Evolutionary conservation across 1,284 basidiomycete genomes (phyloP).

Genomic region (Sanghuangporus sanghuang): DNA sequence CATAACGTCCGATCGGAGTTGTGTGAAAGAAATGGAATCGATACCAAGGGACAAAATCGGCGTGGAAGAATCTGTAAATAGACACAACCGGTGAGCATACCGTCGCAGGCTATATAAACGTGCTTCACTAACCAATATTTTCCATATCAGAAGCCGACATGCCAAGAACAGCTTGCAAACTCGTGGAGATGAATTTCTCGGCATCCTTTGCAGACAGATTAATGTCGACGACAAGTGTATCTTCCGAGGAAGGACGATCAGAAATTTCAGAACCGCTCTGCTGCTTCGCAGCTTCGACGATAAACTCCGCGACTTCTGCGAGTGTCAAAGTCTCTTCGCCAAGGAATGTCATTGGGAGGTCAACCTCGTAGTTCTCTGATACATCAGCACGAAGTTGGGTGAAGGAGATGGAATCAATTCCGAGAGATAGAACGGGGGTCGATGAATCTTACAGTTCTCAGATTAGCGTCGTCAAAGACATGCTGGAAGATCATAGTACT

Average conservation of each 20-base stretch:
- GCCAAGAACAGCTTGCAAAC: constrained; percentile 11
- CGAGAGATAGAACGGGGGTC: constrained; percentile 12
- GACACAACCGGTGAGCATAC: neutral
- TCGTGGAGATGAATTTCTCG: constrained; percentile 12
- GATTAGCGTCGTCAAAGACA: neutral
- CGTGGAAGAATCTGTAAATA: constrained; percentile 9
- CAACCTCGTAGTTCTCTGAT: constrained; percentile 7
- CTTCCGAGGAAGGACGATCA: neutral
- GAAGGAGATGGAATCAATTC: constrained; percentile 16
- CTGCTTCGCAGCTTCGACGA: constrained; percentile 7
- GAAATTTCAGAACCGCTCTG: constrained; percentile 6
- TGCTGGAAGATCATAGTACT: neutral
- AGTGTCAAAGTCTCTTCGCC: constrained; percentile 11
- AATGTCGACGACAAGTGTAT: constrained; percentile 6
- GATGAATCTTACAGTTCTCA: constrained; percentile 6
- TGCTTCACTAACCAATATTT: constrained; percentile 1
- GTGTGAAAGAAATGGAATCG: constrained; percentile 16
- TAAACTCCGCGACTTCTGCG: constrained; percentile 9
- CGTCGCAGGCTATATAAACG: neutral
- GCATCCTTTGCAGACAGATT: constrained; percentile 7
- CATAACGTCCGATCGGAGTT: constrained; percentile 9
- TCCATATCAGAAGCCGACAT: constrained; percentile 12
- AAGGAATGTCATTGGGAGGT: constrained; percentile 14
- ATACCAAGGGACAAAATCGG: constrained; percentile 12
- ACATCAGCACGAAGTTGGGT: constrained; percentile 14